Base-by-base conservation (phyloP, 306 rosid genomes). In the Parietaria judaica region DNA sequence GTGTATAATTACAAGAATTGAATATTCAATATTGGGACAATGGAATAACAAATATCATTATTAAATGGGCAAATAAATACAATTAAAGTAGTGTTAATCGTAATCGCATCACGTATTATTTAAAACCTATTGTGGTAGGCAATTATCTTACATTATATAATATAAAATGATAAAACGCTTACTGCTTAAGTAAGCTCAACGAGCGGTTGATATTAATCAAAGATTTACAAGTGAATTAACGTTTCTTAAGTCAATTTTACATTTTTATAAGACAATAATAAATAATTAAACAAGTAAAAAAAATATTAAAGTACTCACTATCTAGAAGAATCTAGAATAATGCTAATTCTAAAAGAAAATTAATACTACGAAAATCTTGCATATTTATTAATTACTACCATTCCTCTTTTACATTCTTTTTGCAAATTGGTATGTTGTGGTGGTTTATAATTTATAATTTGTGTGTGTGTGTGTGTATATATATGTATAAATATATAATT, bases 311-410 rank as follows among this genome's bases (percentile, higher is more conserved):
- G 2, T 3, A 36, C 12, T 8, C 44, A 12, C 36, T 6, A 37
- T 8, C 44, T 35, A 3, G 10, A 57, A 31, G 16, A n/a, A 8
- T 7, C 36, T 38, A 61, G 61, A 14, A 55, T 54, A 64, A 52
- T 14, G 41, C 51, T 56, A 52, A 65, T 54, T 60, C 37, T 48
- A 46, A 63, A 69, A 74, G 46, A 23, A 2, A 23, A 23, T 23
- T 23, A n/a, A n/a, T 23, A 23, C 31, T 23, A n/a, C n/a, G n/a
- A n/a, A n/a, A n/a, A n/a, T n/a, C n/a, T n/a, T n/a, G n/a, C n/a
- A n/a, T n/a, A n/a, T n/a, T n/a, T n/a, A n/a, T n/a, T n/a, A n/a
- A n/a, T n/a, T n/a, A n/a, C n/a, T n/a, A n/a, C n/a, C n/a, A n/a
- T n/a, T n/a, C n/a, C n/a, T n/a, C n/a, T n/a, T n/a, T n/a, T n/a